phyloP scores from a whole-genome alignment of 2,329 filamentous ascomycete species.

The Cordyceps fumosorosea region DNA sequence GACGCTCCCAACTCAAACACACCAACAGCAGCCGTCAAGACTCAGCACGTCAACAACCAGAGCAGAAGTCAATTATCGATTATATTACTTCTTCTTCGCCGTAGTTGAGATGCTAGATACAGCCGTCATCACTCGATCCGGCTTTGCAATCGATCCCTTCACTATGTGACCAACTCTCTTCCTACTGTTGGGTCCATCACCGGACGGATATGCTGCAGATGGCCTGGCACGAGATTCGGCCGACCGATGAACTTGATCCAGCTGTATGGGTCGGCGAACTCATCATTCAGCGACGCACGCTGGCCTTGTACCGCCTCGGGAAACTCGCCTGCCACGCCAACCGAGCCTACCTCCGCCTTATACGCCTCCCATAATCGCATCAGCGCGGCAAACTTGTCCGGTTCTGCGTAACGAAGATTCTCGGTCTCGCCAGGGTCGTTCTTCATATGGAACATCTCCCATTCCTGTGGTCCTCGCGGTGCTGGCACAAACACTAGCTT shows the following conservation, averaged over 20 bases:
- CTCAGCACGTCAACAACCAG: background rate
- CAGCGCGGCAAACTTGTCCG: slow-evolving; percentile 23
- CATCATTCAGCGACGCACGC: slow-evolving; percentile 3
- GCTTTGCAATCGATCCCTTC: background rate
- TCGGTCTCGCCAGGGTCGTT: slow-evolving; percentile 24
- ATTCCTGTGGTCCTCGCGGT: slow-evolving; percentile 20
- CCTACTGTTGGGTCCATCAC: slow-evolving; percentile 5
- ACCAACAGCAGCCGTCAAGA: background rate
- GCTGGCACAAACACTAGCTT: slow-evolving; percentile 25
- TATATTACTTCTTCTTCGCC: background rate
- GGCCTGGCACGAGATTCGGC: background rate
- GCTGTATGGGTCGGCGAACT: slow-evolving; percentile 11
- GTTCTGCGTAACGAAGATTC: slow-evolving; percentile 19
- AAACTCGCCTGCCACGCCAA: slow-evolving; percentile 12
- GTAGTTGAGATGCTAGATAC: background rate
- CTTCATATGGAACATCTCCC: slow-evolving; percentile 26
- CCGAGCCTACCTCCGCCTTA: slow-evolving; percentile 11
- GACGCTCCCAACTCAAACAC: too few relatives aligned
- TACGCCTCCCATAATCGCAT: slow-evolving; percentile 29
- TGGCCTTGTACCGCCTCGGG: slow-evolving; percentile 11
- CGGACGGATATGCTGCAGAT: slow-evolving; percentile 5
- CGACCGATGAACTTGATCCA: slow-evolving; percentile 12
- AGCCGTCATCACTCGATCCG: background rate
- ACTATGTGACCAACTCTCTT: background rate
- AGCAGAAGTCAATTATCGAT: too few relatives aligned